Evolutionary conservation across 768 basidiomycete genomes (phyloP), one percentile per base, ranked within the genome.

Genomic region (Dentipellis sp.): DNA sequence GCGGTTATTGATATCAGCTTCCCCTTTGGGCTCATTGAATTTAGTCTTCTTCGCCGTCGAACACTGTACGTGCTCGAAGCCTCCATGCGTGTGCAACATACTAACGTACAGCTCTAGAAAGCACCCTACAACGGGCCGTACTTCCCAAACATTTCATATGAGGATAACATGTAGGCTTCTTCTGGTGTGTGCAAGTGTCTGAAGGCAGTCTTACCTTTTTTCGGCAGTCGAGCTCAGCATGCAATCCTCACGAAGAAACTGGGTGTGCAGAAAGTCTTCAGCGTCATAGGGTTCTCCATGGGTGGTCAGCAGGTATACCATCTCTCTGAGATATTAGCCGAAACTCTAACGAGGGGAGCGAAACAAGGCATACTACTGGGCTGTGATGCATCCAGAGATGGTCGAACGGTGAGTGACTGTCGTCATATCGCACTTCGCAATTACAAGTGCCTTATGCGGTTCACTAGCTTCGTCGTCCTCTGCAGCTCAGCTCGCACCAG

Each of bases 21-120:
- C n/a, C n/a, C n/a, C n/a, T 14, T 11, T 23, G 50, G 49, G 45
- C 10, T 45, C n/a, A 16, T 16, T 0, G 11, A 22, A 29, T n/a
- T 10, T 36, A 82, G 80, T 82, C 81, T 0, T 82, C 81, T 17
- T 82, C 81, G 37, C 80, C 81, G 34, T 82, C 81, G 0, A 82
- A 81, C 64, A 82, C 81, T 56, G 42, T 45, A 3, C 8, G 42
- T 7, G n/a, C n/a, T 3, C 29, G 29, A 3, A 45, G n/a, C n/a
- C n/a, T n/a, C n/a, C n/a, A n/a, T n/a, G n/a, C n/a, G 9, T 16
- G n/a, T 10, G n/a, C 16, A 2, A 9, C 42, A 14, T 45, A 2
- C n/a, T 19, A 10, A 14, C 16, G 17, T n/a, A 42, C 2, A 12
- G 3, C n/a, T 1, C n/a, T 49, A 82, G 81, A 77, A 81, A 10